These are phyloP conservation scores for Komagataella pseudopastoris DNA, from an alignment of 805 yeast genomes.

Conservation along the genomic window DNA sequence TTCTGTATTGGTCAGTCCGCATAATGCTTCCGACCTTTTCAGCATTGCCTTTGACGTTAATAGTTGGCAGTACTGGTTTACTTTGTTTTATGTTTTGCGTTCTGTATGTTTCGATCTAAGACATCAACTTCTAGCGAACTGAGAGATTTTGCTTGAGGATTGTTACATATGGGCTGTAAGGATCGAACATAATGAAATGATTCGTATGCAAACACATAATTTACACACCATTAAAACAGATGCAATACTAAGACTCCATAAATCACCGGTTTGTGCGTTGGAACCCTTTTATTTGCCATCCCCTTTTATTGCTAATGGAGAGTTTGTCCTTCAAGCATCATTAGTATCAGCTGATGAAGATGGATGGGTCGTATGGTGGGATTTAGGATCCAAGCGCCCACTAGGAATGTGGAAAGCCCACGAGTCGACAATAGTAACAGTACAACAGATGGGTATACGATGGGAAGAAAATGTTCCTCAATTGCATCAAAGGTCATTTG, in stretches of 20 bases:
- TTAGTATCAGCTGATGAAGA: constrained; percentile 44
- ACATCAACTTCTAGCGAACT: background rate
- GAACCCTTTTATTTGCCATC: constrained; percentile 10
- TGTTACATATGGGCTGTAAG: no score
- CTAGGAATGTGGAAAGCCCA: constrained; percentile 49
- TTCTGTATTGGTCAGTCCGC: background rate
- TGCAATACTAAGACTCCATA: constrained; percentile 10
- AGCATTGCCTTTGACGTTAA: background rate
- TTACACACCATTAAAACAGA: background rate
- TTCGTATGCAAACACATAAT: background rate
- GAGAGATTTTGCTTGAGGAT: background rate
- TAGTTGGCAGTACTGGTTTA: background rate
- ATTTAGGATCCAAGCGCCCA: constrained; percentile 41
- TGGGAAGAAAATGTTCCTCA: constrained; percentile 10
- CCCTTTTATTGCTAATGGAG: constrained; percentile 1
- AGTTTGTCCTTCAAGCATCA: constrained; percentile 4
- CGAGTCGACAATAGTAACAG: constrained; percentile 30
- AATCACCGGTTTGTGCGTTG: constrained; percentile 3
- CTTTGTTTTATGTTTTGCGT: background rate
- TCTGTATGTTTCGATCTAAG: background rate
- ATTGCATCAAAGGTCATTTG: constrained; percentile 16
- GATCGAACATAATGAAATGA: background rate
- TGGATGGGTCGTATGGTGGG: constrained; percentile 61
- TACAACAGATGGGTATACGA: constrained; percentile 27
- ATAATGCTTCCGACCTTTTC: background rate